These are phyloP conservation scores for Rhynchospora tenuis DNA, from an alignment of 176 grass and related monocot genomes.

Conservation along the genomic window DNA sequence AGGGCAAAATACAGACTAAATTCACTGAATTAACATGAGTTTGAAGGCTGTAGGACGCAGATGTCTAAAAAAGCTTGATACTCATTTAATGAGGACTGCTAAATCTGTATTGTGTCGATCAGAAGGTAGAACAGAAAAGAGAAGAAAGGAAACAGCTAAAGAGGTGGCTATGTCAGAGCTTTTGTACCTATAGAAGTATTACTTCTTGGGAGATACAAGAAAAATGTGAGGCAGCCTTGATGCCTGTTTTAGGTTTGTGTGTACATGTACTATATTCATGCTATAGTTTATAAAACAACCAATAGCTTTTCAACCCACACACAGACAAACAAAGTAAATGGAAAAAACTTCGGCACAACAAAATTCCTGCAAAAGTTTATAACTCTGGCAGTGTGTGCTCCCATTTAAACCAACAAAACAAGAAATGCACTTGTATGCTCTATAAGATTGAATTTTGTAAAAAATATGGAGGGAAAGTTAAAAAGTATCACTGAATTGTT, in stretches of 20 bases:
- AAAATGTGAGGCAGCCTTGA: slow-evolving; percentile 12
- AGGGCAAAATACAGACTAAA: not conserved
- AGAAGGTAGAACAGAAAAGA: slow-evolving; percentile 1
- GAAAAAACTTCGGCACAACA: not conserved
- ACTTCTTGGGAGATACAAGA: slow-evolving; percentile 20
- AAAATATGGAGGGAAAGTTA: not conserved
- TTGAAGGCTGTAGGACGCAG: not conserved
- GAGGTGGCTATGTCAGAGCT: slow-evolving; percentile 22
- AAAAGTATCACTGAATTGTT: slow-evolving; percentile 7
- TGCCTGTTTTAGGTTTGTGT: slow-evolving; percentile 15
- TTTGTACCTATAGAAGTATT: slow-evolving; percentile 9
- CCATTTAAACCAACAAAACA: slow-evolving; percentile 22
- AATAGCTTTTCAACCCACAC: not conserved
- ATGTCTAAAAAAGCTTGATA: slow-evolving; percentile 6
- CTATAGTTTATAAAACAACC: slow-evolving; percentile 5
- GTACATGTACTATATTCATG: not conserved
- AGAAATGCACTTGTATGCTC: not conserved
- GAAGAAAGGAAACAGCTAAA: not conserved
- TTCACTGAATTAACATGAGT: not conserved
- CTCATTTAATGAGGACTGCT: slow-evolving; percentile 15
- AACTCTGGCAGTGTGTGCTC: not conserved
- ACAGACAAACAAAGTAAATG: slow-evolving; percentile 1
- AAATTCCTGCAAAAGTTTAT: not conserved
- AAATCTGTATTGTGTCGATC: not conserved
- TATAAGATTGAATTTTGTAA: not conserved